Percentiles rank a stretch among this genome's conserved stretches.
These are phyloP conservation scores for Raddia distichophylla DNA, from an alignment of 176 grass and related monocot species.

Conservation along the genomic window DNA sequence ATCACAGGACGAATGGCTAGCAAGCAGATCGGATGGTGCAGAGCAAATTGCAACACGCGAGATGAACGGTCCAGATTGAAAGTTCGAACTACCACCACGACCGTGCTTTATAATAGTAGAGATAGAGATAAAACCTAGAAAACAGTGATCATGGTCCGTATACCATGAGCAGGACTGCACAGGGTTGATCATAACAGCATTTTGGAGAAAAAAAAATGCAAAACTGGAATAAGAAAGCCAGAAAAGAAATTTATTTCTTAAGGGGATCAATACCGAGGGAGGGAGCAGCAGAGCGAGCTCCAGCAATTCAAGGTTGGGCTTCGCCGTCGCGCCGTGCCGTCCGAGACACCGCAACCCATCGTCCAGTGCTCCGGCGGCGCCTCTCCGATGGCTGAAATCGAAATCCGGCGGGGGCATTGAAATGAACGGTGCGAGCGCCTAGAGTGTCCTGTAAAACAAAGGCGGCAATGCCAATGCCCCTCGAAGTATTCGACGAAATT, in stretches of 20 bases:
- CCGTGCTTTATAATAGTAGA: too few species aligned
- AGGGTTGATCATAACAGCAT: neutral
- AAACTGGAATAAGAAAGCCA: neutral
- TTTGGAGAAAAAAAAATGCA: neutral
- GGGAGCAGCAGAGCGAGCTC: neutral
- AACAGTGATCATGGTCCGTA: neutral
- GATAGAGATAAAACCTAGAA: neutral
- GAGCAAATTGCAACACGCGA: too few species aligned
- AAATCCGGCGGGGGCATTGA: neutral
- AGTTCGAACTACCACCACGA: too few species aligned
- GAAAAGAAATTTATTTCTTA: neutral
- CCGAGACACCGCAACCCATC: neutral
- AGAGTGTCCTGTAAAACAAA: too few species aligned
- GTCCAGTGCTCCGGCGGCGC: neutral
- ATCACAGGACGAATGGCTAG: too few species aligned
- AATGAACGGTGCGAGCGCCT: too few species aligned
- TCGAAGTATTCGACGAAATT: slow-evolving; percentile 33
- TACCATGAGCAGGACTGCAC: neutral
- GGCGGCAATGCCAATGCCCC: neutral
- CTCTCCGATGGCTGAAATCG: neutral
- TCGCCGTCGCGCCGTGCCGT: neutral
- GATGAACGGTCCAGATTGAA: too few species aligned
- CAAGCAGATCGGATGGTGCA: too few species aligned
- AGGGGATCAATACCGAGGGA: neutral
- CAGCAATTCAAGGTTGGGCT: neutral